Evolutionary conservation across 768 basidiomycete genomes (phyloP).

Genomic region (Mycena floridula): DNA sequence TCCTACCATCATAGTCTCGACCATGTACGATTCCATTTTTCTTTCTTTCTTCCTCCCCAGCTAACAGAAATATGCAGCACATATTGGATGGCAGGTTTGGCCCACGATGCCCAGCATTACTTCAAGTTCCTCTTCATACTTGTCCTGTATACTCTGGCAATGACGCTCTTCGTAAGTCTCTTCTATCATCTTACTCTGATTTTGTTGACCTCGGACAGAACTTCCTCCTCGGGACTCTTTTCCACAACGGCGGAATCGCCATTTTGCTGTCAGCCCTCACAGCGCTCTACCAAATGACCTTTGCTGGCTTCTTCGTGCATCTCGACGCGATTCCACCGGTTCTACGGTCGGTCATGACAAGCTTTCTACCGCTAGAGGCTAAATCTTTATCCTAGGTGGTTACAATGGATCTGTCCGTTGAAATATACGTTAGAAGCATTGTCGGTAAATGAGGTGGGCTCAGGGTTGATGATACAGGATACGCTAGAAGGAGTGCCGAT

Average conservation of each 20-base stretch:
- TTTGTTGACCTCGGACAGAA: slow-evolving; percentile 41
- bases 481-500: slow-evolving; percentile 77
- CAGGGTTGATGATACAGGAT: slow-evolving; percentile 81
- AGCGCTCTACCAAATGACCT: slow-evolving; percentile 80
- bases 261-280: slow-evolving; percentile 79
- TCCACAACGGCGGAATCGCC: slow-evolving; percentile 85
- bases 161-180: slow-evolving; percentile 75
- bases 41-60: neutral
- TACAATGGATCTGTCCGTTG: slow-evolving; percentile 85
- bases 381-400: too few relatives aligned
- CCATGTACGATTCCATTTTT: slow-evolving; percentile 68
- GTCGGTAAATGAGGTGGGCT: slow-evolving; percentile 86
- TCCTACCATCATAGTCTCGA: slow-evolving; percentile 81
- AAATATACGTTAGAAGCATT: slow-evolving; percentile 84
- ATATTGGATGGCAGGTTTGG: slow-evolving; percentile 96
- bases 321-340: slow-evolving; percentile 81
- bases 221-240: slow-evolving; percentile 80
- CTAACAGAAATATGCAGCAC: slow-evolving; percentile 35
- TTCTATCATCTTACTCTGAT: neutral
- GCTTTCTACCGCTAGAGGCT: too few relatives aligned
- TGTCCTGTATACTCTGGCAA: slow-evolving; percentile 75
- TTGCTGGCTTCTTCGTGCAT: slow-evolving; percentile 91
- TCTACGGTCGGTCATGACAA: too few relatives aligned
- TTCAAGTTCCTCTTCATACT: slow-evolving; percentile 95
- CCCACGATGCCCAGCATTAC: slow-evolving; percentile 70